Evolutionary conservation across 805 yeast species (phyloP).

Genomic region (Sugiyamaella americana): DNA sequence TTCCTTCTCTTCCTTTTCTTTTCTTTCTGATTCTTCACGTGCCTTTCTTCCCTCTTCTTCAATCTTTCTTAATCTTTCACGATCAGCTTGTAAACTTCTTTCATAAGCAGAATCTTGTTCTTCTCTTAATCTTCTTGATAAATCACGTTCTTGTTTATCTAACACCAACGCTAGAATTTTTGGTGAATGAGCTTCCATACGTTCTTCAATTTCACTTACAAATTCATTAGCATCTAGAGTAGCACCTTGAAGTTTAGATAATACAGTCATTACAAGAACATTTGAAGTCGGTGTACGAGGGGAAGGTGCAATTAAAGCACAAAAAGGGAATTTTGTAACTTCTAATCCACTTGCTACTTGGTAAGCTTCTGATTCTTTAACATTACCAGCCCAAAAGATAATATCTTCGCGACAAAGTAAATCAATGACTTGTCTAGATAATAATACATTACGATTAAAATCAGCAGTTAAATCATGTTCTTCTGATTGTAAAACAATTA

Average conservation of each 20-base stretch:
- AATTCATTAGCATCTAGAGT: conserved; percentile 34
- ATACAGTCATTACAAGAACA: conserved; percentile 51
- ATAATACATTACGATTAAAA: conserved; percentile 50
- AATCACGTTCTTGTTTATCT: conserved; percentile 55
- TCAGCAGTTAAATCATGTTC: conserved; percentile 56
- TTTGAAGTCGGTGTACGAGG: conserved; percentile 33
- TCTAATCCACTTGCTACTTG: conserved; percentile 73
- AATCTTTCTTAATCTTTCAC: conserved; percentile 37
- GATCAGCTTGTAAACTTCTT: conserved; percentile 62
- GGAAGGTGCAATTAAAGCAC: conserved; percentile 69
- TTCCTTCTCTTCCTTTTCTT: conserved; percentile 10
- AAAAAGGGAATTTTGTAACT: conserved; percentile 71
- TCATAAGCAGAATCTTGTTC: conserved; percentile 78
- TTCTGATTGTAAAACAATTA: conserved; percentile 67
- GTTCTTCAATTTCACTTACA: conserved; percentile 40
- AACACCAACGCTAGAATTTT: conserved; percentile 53
- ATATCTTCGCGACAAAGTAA: conserved; percentile 46
- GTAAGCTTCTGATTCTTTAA: conserved; percentile 72
- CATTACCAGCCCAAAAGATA: conserved; percentile 83
- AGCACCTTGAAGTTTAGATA: conserved; percentile 58
- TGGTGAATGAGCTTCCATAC: conserved; percentile 50
- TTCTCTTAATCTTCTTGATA: conserved; percentile 49
- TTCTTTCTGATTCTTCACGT: conserved; percentile 16
- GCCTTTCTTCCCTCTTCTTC: conserved; percentile 18
- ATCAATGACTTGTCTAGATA: conserved; percentile 41